These are phyloP conservation scores for Skeletonema costatum DNA, from an alignment of 108 stramenopile genomes.

Conservation along the genomic window DNA sequence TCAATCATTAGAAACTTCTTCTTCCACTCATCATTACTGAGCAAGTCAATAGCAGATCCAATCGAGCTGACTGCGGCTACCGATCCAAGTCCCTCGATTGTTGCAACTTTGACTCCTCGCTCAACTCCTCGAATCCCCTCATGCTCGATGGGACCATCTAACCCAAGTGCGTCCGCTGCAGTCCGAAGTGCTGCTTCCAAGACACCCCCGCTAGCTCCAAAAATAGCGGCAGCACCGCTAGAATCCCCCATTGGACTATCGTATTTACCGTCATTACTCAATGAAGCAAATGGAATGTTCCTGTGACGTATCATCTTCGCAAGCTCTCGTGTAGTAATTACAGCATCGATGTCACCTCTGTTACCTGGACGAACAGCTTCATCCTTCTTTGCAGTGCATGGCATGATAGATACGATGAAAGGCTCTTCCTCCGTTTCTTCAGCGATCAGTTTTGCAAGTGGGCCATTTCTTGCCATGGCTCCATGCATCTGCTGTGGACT, in stretches of 20 bases:
- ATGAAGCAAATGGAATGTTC: constrained; percentile 41
- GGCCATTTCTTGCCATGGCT: constrained; percentile 25
- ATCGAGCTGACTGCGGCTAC: constrained; percentile 52
- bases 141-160: constrained; percentile 24
- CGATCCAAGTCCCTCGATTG: constrained; percentile 32
- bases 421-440: constrained; percentile 18
- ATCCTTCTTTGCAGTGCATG: constrained; percentile 61
- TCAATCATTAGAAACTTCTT: constrained; percentile 51
- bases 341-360: constrained; percentile 52
- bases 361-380: constrained; percentile 48
- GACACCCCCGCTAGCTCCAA: constrained; percentile 63
- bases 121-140: constrained; percentile 36
- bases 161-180: constrained; percentile 45
- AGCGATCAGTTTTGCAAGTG: constrained; percentile 19
- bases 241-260: constrained; percentile 55
- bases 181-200: constrained; percentile 66
- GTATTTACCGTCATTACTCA: constrained; percentile 22
- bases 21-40: constrained; percentile 39
- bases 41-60: constrained; percentile 49
- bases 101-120: constrained; percentile 49
- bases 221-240: constrained; percentile 57
- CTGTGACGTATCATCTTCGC: constrained; percentile 45
- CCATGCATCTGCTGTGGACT: constrained; percentile 38
- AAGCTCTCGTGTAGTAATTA: constrained; percentile 51
- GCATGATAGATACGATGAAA: constrained; percentile 52